phyloP scores from a whole-genome alignment of 2,329 filamentous ascomycete species.

The Ophiostoma pallidulum region DNA sequence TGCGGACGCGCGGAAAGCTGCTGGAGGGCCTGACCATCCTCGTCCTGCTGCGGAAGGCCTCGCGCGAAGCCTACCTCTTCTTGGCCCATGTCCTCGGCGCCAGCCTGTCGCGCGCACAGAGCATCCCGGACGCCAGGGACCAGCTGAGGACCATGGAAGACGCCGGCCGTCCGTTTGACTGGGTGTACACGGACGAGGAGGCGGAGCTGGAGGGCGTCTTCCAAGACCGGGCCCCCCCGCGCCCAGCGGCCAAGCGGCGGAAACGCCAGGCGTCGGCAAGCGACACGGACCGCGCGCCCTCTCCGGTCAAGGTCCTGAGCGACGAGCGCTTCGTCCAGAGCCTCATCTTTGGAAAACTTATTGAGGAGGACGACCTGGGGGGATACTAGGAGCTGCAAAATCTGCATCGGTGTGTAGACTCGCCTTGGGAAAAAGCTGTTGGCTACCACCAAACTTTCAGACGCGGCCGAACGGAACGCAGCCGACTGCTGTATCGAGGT shows the following conservation, averaged over 20 bases:
- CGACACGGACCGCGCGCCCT: slow-evolving; percentile 22
- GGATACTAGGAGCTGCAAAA: too few relatives aligned
- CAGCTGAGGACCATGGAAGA: slow-evolving; percentile 44
- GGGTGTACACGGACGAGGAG: slow-evolving; percentile 68
- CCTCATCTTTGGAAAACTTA: slow-evolving; percentile 72
- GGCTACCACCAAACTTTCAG: too few relatives aligned
- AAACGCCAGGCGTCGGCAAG: slow-evolving; percentile 32
- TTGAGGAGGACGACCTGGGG: slow-evolving; percentile 48
- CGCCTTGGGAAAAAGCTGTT: too few relatives aligned
- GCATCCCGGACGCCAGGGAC: slow-evolving; percentile 54
- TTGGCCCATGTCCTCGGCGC: slow-evolving; percentile 72
- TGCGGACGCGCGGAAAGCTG: slow-evolving; percentile 52
- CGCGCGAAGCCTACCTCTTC: slow-evolving; percentile 66
- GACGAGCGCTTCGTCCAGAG: slow-evolving; percentile 90
- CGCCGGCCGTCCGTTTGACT: slow-evolving; percentile 50
- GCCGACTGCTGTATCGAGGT: too few relatives aligned
- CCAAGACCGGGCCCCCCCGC: background rate
- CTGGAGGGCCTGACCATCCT: slow-evolving; percentile 59
- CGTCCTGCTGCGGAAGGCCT: slow-evolving; percentile 59
- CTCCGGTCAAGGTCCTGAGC: slow-evolving; percentile 54
- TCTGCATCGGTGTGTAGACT: too few relatives aligned
- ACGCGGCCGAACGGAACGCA: too few relatives aligned
- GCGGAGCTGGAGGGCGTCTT: slow-evolving; percentile 23
- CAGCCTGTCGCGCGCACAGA: slow-evolving; percentile 55
- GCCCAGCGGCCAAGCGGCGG: slow-evolving; percentile 25